Percentiles rank a stretch among this genome's conserved stretches.
Evolutionary conservation across 192 early-diverging fungal species (phyloP).

Genomic region (Coemansia sp.): DNA sequence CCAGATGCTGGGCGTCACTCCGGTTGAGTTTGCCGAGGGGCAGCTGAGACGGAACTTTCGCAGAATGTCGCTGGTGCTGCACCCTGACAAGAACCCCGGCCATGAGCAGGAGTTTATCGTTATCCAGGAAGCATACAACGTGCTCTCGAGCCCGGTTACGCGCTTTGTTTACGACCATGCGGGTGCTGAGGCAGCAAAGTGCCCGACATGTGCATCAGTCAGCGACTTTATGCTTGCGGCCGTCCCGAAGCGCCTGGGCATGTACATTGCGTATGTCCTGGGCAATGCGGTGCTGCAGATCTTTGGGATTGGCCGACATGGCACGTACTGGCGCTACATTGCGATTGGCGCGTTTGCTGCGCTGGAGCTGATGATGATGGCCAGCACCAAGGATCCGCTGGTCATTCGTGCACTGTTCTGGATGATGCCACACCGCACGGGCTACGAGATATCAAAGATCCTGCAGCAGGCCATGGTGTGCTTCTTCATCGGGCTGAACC

Average conservation of each 20-base stretch:
- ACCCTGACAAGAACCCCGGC: conserved; percentile 68
- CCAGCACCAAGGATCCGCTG: conserved; percentile 24
- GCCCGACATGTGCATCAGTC: conserved; percentile 57
- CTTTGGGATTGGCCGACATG: conserved; percentile 37
- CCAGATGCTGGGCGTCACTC: conserved; percentile 43
- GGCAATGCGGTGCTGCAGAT: conserved; percentile 46
- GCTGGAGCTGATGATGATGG: conserved; percentile 45
- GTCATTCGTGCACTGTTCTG: conserved; percentile 26
- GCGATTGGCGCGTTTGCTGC: conserved; percentile 43
- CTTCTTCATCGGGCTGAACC: conserved; percentile 50
- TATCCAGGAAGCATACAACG: conserved; percentile 75
- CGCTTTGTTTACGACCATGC: conserved; percentile 72
- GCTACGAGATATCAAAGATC: conserved; percentile 45
- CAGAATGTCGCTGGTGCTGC: conserved; percentile 57
- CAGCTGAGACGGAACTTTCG: conserved; percentile 54
- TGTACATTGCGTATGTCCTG: conserved; percentile 32
- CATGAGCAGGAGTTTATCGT: conserved; percentile 72
- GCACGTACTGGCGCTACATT: conserved; percentile 50
- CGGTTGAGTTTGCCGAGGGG: conserved; percentile 14
- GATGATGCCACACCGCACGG: conserved; percentile 42
- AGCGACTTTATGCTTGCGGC: conserved; percentile 83
- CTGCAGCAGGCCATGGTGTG: conserved; percentile 46
- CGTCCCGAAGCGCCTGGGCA: conserved; percentile 33
- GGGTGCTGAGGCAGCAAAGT: conserved; percentile 63
- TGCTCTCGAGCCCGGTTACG: conserved; percentile 66